These are phyloP conservation scores for Erythrophleum ivorense DNA, from an alignment of 331 rosid species.

Conservation along the genomic window DNA sequence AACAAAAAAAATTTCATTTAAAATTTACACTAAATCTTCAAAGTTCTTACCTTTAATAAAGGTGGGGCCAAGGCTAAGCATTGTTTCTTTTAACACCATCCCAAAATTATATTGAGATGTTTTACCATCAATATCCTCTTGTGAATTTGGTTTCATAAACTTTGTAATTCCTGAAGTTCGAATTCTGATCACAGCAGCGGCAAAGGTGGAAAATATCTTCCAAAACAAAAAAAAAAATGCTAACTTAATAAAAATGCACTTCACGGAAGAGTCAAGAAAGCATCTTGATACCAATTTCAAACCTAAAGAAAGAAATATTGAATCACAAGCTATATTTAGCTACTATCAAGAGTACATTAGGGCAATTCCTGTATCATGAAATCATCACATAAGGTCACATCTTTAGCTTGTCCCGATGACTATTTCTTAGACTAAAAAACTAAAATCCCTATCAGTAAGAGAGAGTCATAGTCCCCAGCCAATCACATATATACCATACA, in stretches of 20 bases:
- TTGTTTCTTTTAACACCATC: slow-evolving; percentile 77
- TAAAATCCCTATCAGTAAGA: background rate
- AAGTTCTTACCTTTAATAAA: slow-evolving; percentile 83
- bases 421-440: background rate
- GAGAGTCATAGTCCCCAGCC: background rate
- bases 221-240: slow-evolving; percentile 41
- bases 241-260: slow-evolving; percentile 40
- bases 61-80: slow-evolving; percentile 93
- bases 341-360: slow-evolving; percentile 9
- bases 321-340: slow-evolving; percentile 22
- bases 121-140: slow-evolving; percentile 52
- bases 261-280: slow-evolving; percentile 27
- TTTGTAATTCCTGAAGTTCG: slow-evolving; percentile 62
- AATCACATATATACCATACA: slow-evolving; percentile 9
- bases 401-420: slow-evolving; percentile 17
- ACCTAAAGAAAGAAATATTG: slow-evolving; percentile 17
- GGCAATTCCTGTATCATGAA: background rate
- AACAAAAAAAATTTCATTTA: background rate
- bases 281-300: slow-evolving; percentile 31
- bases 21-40: slow-evolving; percentile 27
- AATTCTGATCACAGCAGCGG: slow-evolving; percentile 76
- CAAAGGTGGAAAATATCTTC: slow-evolving; percentile 82
- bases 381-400: slow-evolving; percentile 20
- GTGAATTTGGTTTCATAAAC: slow-evolving; percentile 45
- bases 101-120: slow-evolving; percentile 76